phyloP scores from a whole-genome alignment of 305 asterid genomes.

The Fraxinus greggii region DNA sequence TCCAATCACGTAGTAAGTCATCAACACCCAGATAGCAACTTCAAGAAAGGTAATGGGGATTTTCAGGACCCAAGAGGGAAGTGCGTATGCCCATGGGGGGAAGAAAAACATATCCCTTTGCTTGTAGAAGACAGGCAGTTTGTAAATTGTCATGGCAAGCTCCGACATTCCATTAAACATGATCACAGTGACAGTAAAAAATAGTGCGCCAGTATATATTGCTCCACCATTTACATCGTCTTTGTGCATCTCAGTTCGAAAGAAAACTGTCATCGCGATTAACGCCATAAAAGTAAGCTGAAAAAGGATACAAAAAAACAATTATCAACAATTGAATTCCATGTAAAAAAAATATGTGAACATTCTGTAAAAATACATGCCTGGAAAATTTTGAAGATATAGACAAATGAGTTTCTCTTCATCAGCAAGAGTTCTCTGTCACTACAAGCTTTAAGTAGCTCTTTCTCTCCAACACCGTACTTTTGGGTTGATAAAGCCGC shows the following conservation, averaged over 20 bases:
- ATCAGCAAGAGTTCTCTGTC: constrained; percentile 33
- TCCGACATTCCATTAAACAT: constrained; percentile 44
- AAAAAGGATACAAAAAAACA: background rate
- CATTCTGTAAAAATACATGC: constrained; percentile 9
- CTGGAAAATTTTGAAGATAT: constrained; percentile 33
- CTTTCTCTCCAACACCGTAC: constrained; percentile 31
- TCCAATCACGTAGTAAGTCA: constrained; percentile 39
- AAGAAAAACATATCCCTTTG: constrained; percentile 38
- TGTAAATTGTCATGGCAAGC: constrained; percentile 33
- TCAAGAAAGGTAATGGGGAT: constrained; percentile 35
- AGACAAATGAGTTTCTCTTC: constrained; percentile 40
- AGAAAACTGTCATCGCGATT: constrained; percentile 34
- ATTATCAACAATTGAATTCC: background rate
- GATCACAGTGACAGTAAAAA: constrained; percentile 24
- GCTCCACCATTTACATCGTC: constrained; percentile 28
- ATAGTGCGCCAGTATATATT: constrained; percentile 32
- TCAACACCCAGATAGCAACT: constrained; percentile 32
- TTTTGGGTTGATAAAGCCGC: constrained; percentile 36
- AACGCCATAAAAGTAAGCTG: constrained; percentile 31
- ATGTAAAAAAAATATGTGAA: background rate
- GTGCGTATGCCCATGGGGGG: constrained; percentile 39
- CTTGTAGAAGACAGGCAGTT: constrained; percentile 44
- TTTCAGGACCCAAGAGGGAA: constrained; percentile 41
- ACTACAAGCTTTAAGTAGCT: constrained; percentile 34
- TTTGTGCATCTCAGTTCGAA: constrained; percentile 34